Percentiles rank a stretch among this genome's conserved stretches.
Conservation (phyloP, 2,329 filamentous ascomycete species). For the Boeremia exigua region DNA sequence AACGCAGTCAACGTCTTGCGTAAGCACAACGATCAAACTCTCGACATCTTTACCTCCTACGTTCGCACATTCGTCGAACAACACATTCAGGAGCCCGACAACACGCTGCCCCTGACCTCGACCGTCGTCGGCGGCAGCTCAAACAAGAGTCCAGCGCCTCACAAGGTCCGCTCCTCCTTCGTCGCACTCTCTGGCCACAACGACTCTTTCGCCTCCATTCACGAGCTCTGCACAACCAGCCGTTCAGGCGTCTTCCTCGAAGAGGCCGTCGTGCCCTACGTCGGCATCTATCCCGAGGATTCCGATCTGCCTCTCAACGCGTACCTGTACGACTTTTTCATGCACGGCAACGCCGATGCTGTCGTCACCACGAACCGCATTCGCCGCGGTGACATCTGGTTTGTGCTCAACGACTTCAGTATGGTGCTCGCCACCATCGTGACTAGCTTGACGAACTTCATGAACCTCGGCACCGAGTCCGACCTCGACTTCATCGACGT, state of each 20-base stretch:
- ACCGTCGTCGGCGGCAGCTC: constrained; percentile 51
- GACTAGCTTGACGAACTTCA: constrained; percentile 65
- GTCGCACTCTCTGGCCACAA: constrained; percentile 72
- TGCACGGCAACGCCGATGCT: constrained; percentile 68
- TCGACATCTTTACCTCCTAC: constrained; percentile 71
- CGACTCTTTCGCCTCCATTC: constrained; percentile 69
- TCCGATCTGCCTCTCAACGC: constrained; percentile 64
- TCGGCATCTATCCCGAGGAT: constrained; percentile 66
- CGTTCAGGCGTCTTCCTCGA: constrained; percentile 77
- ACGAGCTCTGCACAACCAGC: constrained; percentile 70
- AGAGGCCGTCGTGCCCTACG: constrained; percentile 72
- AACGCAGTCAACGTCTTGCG: constrained; percentile 63
- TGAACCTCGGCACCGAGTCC: constrained; percentile 56
- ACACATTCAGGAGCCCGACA: constrained; percentile 63
- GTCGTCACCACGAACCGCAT: constrained; percentile 71
- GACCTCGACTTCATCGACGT: constrained; percentile 60
- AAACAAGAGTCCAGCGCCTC: constrained; percentile 30
- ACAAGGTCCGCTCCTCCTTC: constrained; percentile 69
- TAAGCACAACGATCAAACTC: constrained; percentile 68
- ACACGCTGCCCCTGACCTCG: constrained; percentile 64
- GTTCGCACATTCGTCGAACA: constrained; percentile 72
- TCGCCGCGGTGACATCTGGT: constrained; percentile 73
- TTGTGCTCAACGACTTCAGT: constrained; percentile 70
- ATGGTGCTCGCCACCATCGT: constrained; percentile 74
- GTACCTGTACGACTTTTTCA: constrained; percentile 78